Percentiles rank a stretch among this genome's conserved stretches.
Conservation (phyloP, 495 filamentous ascomycete species). For the Physcia stellaris region DNA sequence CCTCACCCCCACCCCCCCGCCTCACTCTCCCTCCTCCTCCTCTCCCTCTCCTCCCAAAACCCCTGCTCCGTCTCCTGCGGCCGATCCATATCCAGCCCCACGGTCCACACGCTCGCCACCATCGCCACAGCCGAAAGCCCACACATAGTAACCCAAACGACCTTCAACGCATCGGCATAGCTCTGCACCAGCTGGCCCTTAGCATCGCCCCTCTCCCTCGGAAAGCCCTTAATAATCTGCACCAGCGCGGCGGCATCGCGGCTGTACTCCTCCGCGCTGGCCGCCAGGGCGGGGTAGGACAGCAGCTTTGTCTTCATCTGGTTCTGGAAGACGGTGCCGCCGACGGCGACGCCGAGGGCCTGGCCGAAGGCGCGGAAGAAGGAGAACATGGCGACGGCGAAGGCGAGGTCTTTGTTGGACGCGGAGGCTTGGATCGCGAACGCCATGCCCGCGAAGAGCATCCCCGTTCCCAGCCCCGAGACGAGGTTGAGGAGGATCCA, state of each 20-base stretch:
- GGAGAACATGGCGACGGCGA: constrained; percentile 43
- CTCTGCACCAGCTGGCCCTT: constrained; percentile 35
- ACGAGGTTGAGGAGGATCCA: constrained; percentile 42
- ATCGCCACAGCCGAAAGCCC: constrained; percentile 35
- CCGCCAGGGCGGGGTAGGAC: constrained; percentile 26
- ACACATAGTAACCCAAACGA: constrained; percentile 44
- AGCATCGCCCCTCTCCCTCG: constrained; percentile 17
- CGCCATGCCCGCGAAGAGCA: constrained; percentile 22
- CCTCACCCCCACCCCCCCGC: no score
- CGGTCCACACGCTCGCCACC: constrained; percentile 33
- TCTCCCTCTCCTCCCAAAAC: not conserved
- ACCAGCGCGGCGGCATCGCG: constrained; percentile 47
- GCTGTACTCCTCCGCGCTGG: constrained; percentile 32
- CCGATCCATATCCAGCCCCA: constrained; percentile 40
- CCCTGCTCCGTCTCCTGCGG: constrained; percentile 32
- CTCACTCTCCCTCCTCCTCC: no score
- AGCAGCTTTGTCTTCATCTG: constrained; percentile 34
- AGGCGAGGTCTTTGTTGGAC: constrained; percentile 32
- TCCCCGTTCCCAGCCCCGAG: constrained; percentile 33
- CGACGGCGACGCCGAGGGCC: constrained; percentile 43
- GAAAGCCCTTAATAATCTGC: constrained; percentile 42
- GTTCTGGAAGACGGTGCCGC: constrained; percentile 46
- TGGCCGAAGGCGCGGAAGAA: constrained; percentile 46
- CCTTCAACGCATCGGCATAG: constrained; percentile 41
- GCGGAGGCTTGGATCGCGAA: constrained; percentile 38